Percentiles rank a stretch among this genome's conserved stretches.
These are phyloP conservation scores for Chalciporus chontae DNA, from an alignment of 768 basidiomycete species.

Conservation along the genomic window DNA sequence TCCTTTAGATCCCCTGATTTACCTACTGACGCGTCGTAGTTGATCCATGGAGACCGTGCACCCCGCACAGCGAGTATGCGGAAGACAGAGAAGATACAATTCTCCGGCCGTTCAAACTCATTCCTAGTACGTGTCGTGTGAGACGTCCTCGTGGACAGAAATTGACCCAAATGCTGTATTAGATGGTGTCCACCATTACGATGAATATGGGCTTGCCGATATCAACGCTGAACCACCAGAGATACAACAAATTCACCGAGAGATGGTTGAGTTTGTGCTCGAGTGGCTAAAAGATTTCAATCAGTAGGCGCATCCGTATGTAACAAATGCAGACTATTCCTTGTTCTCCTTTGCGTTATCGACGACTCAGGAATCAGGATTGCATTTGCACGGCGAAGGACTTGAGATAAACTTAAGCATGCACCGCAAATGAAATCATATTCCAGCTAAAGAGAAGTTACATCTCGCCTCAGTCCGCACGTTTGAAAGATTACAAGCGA, in stretches of 20 bases:
- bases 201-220: slow-evolving; percentile 70
- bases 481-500: too few species aligned
- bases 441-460: too few species aligned
- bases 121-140: slow-evolving; percentile 56
- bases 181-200: slow-evolving; percentile 70
- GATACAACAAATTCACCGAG: slow-evolving; percentile 75
- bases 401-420: too few species aligned
- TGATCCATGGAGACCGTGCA: slow-evolving; percentile 89
- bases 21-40: slow-evolving; percentile 38
- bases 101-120: slow-evolving; percentile 79
- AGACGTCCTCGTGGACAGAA: not conserved
- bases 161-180: not conserved
- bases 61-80: slow-evolving; percentile 77
- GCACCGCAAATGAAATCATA: too few species aligned
- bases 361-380: not conserved
- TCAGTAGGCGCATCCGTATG: slow-evolving; percentile 4
- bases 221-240: slow-evolving; percentile 64
- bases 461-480: too few species aligned
- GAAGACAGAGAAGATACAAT: slow-evolving; percentile 65
- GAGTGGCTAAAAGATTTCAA: slow-evolving; percentile 62
- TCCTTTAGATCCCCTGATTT: not conserved
- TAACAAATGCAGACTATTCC: not conserved
- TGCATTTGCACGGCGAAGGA: not conserved
- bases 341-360: not conserved
- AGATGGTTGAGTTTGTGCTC: slow-evolving; percentile 76